Evolutionary conservation across 441 rosid species (phyloP).

Genomic region (Pelargonium cotyledonis): DNA sequence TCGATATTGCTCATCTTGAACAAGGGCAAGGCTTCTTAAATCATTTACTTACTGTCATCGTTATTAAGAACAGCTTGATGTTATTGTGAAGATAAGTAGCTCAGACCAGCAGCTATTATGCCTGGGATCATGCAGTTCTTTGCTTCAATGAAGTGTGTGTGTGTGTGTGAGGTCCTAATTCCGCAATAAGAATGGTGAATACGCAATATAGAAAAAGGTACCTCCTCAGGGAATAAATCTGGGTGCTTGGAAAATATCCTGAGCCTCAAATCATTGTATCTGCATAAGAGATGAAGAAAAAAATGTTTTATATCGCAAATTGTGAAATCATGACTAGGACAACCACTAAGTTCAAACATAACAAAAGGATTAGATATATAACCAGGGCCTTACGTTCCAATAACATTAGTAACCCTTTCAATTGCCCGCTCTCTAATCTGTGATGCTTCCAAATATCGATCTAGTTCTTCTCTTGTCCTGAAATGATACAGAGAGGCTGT

Average conservation of each 20-base stretch:
- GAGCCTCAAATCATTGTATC: constrained; percentile 68
- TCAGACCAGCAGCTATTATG: too few relatives aligned
- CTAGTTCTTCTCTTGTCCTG: constrained; percentile 90
- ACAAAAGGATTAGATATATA: not conserved
- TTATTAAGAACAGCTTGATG: too few relatives aligned
- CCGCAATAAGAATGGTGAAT: constrained; percentile 6
- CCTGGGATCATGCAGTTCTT: not conserved
- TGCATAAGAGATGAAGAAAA: constrained; percentile 25
- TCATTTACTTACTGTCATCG: not conserved
- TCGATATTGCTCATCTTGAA: too few relatives aligned
- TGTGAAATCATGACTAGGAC: constrained; percentile 5
- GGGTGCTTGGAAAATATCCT: constrained; percentile 90
- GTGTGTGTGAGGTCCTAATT: not conserved
- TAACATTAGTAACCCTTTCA: constrained; percentile 78
- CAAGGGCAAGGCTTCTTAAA: not conserved
- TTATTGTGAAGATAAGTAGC: too few relatives aligned
- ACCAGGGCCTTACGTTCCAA: constrained; percentile 63
- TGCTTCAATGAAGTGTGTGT: not conserved
- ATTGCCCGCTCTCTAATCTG: constrained; percentile 86
- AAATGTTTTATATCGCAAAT: constrained; percentile 7
- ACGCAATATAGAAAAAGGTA: constrained; percentile 21
- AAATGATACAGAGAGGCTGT: constrained; percentile 45
- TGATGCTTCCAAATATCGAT: constrained; percentile 91
- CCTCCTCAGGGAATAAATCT: constrained; percentile 83
- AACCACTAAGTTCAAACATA: constrained; percentile 3